A percentile compares a stretch with the other conserved stretches of the same genome.
phyloP scores from a whole-genome alignment of 495 filamentous ascomycete genomes.

The Xylaria cubensis region DNA sequence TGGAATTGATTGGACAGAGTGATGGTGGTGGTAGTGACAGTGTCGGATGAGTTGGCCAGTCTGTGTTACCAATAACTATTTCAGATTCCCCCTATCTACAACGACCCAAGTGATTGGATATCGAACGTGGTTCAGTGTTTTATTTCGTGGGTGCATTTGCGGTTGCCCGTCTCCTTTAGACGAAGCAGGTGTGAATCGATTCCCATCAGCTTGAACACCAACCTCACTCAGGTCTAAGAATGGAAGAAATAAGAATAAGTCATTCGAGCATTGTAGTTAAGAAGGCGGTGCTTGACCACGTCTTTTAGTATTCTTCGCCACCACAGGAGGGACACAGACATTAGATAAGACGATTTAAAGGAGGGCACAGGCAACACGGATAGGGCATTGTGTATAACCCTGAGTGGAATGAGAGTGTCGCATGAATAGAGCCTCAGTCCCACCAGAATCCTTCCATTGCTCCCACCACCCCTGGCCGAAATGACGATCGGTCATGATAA shows the following conservation, averaged over 20 bases:
- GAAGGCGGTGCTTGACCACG: neutral
- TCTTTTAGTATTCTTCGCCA: neutral
- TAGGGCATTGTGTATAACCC: constrained; percentile 12
- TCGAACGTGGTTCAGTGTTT: neutral
- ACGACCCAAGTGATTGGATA: neutral
- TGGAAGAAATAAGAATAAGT: neutral
- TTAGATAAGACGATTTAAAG: neutral
- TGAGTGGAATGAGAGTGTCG: constrained; percentile 14
- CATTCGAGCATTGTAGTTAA: neutral
- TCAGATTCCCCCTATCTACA: neutral
- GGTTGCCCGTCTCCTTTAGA: neutral
- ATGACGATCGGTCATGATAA: constrained; percentile 9
- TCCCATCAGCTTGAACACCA: neutral
- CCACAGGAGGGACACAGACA: neutral
- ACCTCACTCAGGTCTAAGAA: neutral
- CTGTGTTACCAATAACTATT: neutral
- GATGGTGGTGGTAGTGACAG: neutral
- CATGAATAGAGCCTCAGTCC: constrained; percentile 23
- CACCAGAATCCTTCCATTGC: constrained; percentile 2
- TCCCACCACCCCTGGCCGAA: neutral
- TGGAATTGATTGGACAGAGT: neutral
- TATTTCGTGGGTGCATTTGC: neutral
- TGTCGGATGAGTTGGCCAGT: neutral
- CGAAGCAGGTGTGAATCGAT: neutral
- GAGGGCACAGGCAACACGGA: neutral